Evolutionary conservation across 2,329 filamentous ascomycete species (phyloP).

Genomic region (Thielaviopsis punctulata): DNA sequence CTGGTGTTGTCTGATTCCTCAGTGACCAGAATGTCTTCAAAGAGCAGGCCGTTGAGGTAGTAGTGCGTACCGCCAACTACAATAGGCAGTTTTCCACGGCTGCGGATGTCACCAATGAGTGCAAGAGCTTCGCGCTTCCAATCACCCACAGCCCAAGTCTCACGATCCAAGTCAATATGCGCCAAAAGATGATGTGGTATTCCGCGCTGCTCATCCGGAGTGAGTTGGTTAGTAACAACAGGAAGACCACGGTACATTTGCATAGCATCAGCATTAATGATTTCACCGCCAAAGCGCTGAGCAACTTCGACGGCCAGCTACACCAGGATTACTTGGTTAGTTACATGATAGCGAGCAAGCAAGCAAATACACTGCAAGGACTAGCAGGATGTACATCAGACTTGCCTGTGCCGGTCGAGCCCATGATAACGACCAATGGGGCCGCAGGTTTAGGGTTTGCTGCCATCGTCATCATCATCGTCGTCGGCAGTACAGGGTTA

Average conservation of each 20-base stretch:
- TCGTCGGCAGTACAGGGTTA: slow-evolving; percentile 14
- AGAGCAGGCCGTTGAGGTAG: slow-evolving; percentile 78
- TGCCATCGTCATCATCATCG: too few species aligned
- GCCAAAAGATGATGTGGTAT: slow-evolving; percentile 81
- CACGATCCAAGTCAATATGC: slow-evolving; percentile 55
- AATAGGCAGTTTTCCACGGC: slow-evolving; percentile 66
- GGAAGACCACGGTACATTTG: slow-evolving; percentile 86
- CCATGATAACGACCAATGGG: slow-evolving; percentile 66
- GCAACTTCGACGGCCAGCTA: slow-evolving; percentile 85
- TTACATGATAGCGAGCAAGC: background rate
- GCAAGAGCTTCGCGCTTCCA: slow-evolving; percentile 55
- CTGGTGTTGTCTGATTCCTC: slow-evolving; percentile 20
- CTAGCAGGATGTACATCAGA: slow-evolving; percentile 48
- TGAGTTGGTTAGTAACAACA: slow-evolving; percentile 90
- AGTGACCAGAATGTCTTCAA: slow-evolving; percentile 50
- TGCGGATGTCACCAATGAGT: slow-evolving; percentile 61
- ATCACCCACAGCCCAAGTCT: slow-evolving; percentile 65
- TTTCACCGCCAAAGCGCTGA: slow-evolving; percentile 66
- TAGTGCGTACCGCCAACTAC: slow-evolving; percentile 92
- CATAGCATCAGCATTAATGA: slow-evolving; percentile 97
- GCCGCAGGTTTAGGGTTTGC: slow-evolving; percentile 22
- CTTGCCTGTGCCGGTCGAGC: slow-evolving; percentile 85
- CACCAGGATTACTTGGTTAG: background rate
- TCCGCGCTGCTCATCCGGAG: slow-evolving; percentile 53
- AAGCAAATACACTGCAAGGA: background rate